phyloP scores from a whole-genome alignment of 1,139 yeast genomes.

The Yamadazyma atlantica region DNA sequence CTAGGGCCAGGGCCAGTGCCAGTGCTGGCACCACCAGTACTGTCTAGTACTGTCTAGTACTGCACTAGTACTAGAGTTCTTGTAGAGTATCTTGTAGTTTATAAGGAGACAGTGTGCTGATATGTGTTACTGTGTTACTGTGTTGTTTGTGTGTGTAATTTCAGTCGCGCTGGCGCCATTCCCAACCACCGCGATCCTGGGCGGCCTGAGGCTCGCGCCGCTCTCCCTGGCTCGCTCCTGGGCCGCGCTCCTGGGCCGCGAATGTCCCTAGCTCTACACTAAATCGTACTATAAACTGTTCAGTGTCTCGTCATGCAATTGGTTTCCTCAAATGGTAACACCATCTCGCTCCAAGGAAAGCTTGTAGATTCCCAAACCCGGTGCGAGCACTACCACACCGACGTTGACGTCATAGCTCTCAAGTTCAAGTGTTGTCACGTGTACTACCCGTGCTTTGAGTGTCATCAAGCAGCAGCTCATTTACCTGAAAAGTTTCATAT shows the following conservation, averaged over 20 bases:
- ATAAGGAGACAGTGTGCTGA: not conserved
- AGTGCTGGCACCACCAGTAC: too few relatives aligned
- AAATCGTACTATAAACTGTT: too few relatives aligned
- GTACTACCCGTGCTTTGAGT: constrained; percentile 42
- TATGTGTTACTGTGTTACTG: not conserved
- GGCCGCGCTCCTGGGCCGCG: not conserved
- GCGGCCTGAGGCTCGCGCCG: too few relatives aligned
- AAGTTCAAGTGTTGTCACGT: constrained; percentile 39
- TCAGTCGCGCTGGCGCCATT: not conserved
- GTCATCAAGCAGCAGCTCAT: constrained; percentile 31
- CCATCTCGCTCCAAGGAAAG: constrained; percentile 4
- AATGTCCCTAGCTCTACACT: not conserved
- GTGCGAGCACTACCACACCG: constrained; percentile 38
- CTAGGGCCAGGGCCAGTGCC: too few relatives aligned
- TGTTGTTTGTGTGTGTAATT: too few relatives aligned
- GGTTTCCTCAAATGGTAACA: not conserved
- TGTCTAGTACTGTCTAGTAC: too few relatives aligned
- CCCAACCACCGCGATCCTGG: too few relatives aligned
- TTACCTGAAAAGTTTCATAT: constrained; percentile 17
- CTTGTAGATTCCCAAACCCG: constrained; percentile 35
- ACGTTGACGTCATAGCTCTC: constrained; percentile 41
- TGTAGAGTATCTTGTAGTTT: too few relatives aligned
- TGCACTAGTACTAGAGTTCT: too few relatives aligned
- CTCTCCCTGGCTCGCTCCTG: too few relatives aligned
- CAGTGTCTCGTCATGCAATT: not conserved